A percentile compares a stretch with the other conserved stretches of the same genome.
These are phyloP conservation scores for Arctostaphylos glauca DNA, from an alignment of 148 eudicot genomes.

Conservation along the genomic window DNA sequence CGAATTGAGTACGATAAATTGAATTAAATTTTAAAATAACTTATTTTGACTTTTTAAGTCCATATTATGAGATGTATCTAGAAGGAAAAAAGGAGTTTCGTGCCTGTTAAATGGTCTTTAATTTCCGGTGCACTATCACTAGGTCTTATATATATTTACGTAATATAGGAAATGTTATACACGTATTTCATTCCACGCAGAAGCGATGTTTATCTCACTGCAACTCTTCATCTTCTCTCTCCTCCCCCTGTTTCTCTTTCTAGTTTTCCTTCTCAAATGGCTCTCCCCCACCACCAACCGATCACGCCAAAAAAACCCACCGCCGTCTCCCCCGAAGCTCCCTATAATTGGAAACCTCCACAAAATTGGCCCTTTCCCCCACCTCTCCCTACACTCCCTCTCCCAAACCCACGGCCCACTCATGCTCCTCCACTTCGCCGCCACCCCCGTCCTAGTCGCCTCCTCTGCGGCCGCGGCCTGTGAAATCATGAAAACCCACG, in stretches of 20 bases:
- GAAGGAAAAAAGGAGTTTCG: no score
- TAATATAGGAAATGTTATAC: no score
- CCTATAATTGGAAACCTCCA: conserved; percentile 69
- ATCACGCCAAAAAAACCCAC: no score
- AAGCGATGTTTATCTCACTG: not conserved
- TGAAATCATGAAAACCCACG: conserved; percentile 60
- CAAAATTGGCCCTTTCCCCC: conserved; percentile 41
- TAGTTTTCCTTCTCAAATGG: conserved; percentile 27
- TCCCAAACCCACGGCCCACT: conserved; percentile 37
- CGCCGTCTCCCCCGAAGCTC: conserved; percentile 58
- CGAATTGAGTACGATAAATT: no score
- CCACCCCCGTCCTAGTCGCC: conserved; percentile 31
- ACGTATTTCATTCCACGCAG: no score
- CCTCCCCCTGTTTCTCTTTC: conserved; percentile 7
- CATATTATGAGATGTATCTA: no score
- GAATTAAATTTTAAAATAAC: no score
- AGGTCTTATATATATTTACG: no score
- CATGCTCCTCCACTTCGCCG: conserved; percentile 53
- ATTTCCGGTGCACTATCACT: no score
- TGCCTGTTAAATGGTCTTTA: no score
- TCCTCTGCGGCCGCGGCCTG: conserved; percentile 41
- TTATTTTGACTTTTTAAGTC: no score
- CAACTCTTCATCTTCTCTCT: not conserved
- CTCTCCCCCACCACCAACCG: not conserved
- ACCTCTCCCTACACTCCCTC: conserved; percentile 37